phyloP scores from a whole-genome alignment of 352 stramenopile genomes.

The Phytophthora hybrid region DNA sequence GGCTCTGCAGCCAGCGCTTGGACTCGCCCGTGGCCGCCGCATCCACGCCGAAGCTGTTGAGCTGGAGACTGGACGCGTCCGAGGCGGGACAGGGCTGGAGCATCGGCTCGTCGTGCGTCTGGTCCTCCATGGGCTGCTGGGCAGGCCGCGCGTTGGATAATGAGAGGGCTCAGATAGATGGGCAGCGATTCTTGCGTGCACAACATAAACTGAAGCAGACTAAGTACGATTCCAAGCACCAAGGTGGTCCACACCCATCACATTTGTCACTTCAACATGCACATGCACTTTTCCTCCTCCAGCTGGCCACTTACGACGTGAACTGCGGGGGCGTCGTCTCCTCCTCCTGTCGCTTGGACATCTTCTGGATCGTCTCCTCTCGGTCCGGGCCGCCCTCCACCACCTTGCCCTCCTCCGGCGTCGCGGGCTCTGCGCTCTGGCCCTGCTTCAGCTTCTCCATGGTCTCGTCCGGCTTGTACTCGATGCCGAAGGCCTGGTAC shows the following conservation, averaged over 20 bases:
- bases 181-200: neutral
- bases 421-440: conserved; percentile 7
- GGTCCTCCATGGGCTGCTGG: conserved; percentile 42
- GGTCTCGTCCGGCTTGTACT: conserved; percentile 44
- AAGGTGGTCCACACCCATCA: conserved; percentile 13
- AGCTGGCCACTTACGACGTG: conserved; percentile 19
- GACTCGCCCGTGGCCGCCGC: conserved; percentile 53
- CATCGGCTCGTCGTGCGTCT: conserved; percentile 33
- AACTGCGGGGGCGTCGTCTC: conserved; percentile 69
- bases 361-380: conserved; percentile 64
- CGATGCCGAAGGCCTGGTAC: conserved; percentile 43
- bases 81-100: conserved; percentile 15
- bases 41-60: conserved; percentile 52
- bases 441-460: conserved; percentile 25
- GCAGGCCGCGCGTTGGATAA: too few relatives aligned
- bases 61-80: conserved; percentile 28
- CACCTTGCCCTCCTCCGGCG: conserved; percentile 25
- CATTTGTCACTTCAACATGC: conserved; percentile 19
- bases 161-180: neutral
- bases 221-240: conserved; percentile 28
- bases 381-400: conserved; percentile 39
- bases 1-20: conserved; percentile 73
- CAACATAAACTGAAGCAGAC: conserved; percentile 22
- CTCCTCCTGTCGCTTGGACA: conserved; percentile 68
- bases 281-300: too few relatives aligned